Conservation (phyloP, 805 yeast genomes). For the Dipodascus albidus region DNA sequence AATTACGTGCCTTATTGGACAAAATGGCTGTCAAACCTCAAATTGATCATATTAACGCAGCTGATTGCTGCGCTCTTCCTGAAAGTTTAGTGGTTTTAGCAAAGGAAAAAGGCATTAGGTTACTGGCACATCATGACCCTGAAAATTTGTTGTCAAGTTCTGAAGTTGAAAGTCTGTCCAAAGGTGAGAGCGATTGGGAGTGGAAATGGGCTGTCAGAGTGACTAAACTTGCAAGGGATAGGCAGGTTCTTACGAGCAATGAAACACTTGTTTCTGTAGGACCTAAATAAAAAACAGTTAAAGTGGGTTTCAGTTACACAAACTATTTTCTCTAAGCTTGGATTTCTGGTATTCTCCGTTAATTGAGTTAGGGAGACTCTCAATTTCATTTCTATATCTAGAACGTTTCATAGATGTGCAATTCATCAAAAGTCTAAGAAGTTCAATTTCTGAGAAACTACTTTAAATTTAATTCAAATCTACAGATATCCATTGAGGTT, state of each 20-base stretch:
- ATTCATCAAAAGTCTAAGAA: too few relatives aligned
- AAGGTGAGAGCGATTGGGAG: background rate
- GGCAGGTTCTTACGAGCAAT: background rate
- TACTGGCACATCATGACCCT: constrained; percentile 26
- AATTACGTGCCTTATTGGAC: constrained; percentile 14
- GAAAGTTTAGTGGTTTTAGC: constrained; percentile 21
- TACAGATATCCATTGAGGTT: too few relatives aligned
- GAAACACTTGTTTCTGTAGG: background rate
- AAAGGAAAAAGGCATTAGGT: constrained; percentile 17
- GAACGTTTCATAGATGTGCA: too few relatives aligned
- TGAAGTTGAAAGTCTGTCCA: background rate
- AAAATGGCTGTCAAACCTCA: constrained; percentile 9
- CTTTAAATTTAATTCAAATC: too few relatives aligned
- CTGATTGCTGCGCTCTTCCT: constrained; percentile 27
- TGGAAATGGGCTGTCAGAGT: background rate
- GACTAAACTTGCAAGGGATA: background rate
- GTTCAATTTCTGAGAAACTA: too few relatives aligned
- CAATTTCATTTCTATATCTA: too few relatives aligned
- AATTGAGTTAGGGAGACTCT: too few relatives aligned
- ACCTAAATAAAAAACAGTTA: background rate
- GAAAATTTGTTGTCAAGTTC: constrained; percentile 11
- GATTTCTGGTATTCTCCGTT: too few relatives aligned
- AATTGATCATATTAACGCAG: constrained; percentile 24
- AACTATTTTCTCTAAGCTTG: too few relatives aligned
- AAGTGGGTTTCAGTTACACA: too few relatives aligned